A percentile compares a stretch with the other conserved stretches of the same genome.
Evolutionary conservation across 1,139 yeast species (phyloP).

Genomic region (Pneumocystis sp.): DNA sequence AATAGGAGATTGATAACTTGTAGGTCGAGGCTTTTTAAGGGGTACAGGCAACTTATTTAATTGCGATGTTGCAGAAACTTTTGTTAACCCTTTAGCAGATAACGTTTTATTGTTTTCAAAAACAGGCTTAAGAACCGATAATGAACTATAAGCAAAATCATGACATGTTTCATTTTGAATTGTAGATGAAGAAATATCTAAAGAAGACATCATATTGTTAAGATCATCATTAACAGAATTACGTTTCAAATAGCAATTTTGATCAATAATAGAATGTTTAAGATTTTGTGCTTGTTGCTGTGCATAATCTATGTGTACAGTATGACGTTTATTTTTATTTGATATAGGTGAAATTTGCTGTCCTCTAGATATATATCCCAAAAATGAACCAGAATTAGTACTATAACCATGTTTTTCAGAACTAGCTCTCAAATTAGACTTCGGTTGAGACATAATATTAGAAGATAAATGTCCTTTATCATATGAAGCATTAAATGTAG

Average conservation of each 20-base stretch:
- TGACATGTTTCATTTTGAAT: not conserved
- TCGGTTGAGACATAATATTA: not conserved
- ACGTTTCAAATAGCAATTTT: conserved; percentile 8
- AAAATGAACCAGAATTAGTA: not conserved
- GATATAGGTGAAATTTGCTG: not conserved
- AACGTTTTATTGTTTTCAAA: not conserved
- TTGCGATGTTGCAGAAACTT: not conserved
- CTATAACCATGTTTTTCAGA: not conserved
- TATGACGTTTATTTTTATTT: conserved; percentile 12
- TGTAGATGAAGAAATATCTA: not conserved
- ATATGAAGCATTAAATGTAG: conserved; percentile 5
- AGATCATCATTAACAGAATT: not conserved
- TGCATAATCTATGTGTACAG: conserved; percentile 14
- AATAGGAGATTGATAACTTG: conserved; percentile 6
- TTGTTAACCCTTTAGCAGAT: not conserved
- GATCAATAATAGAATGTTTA: not conserved
- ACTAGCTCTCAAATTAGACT: not conserved
- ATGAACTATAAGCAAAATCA: conserved; percentile 1
- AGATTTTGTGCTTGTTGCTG: conserved; percentile 3
- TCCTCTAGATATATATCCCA: not conserved
- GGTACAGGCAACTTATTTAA: conserved; percentile 5
- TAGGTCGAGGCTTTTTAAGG: conserved; percentile 9
- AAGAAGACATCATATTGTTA: not conserved
- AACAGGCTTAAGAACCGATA: not conserved
- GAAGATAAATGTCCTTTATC: conserved; percentile 1